These are phyloP conservation scores for Mucor irregularis DNA, from an alignment of 371 early-diverging fungal species.

Conservation along the genomic window DNA sequence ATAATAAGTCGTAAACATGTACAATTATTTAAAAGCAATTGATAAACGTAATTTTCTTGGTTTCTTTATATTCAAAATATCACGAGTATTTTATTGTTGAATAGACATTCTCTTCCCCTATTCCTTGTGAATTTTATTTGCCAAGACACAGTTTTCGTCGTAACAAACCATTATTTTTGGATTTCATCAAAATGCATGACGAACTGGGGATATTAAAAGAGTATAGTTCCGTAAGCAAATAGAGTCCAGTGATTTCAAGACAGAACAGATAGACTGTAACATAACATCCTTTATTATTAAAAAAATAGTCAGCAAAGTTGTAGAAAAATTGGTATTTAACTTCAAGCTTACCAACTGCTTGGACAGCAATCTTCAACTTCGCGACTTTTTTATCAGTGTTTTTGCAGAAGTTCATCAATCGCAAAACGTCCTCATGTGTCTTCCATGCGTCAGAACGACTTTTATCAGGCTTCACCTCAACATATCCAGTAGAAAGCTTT, in stretches of 20 bases:
- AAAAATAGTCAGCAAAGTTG: constrained; percentile 9
- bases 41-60: constrained; percentile 25
- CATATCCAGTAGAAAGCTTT: constrained; percentile 16
- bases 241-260: constrained; percentile 12
- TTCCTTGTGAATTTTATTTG: constrained; percentile 22
- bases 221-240: constrained; percentile 7
- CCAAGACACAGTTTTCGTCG: constrained; percentile 18
- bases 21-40: constrained; percentile 25
- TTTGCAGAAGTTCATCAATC: constrained; percentile 12
- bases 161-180: constrained; percentile 18
- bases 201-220: constrained; percentile 19
- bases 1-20: too few relatives aligned
- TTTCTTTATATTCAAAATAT: constrained; percentile 28
- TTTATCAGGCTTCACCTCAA: constrained; percentile 19
- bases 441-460: background rate
- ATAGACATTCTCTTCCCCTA: constrained; percentile 25
- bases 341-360: constrained; percentile 19
- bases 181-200: constrained; percentile 28
- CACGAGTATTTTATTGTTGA: constrained; percentile 23
- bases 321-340: constrained; percentile 10
- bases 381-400: constrained; percentile 8
- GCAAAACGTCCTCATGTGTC: constrained; percentile 4
- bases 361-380: constrained; percentile 30
- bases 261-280: constrained; percentile 15
- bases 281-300: constrained; percentile 14